phyloP scores from a whole-genome alignment of 2,329 filamentous ascomycete species.

The Calonectria fujianensis region DNA sequence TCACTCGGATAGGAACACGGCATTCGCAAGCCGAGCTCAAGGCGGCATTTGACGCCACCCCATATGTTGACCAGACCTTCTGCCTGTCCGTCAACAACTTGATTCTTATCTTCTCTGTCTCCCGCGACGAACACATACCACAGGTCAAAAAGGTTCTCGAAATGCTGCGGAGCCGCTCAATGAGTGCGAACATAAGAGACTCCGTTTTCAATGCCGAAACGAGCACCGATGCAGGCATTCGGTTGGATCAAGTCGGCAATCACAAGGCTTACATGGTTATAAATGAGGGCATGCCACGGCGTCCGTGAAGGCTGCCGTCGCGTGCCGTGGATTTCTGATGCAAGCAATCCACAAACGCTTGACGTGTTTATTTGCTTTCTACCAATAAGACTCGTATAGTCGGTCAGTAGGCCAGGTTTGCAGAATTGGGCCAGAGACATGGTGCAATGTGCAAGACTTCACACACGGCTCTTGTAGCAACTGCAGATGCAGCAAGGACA shows the following conservation, averaged over 20 bases:
- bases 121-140: neutral
- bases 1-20: neutral
- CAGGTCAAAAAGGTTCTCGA: neutral
- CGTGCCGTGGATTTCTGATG: neutral
- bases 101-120: neutral
- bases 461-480: neutral
- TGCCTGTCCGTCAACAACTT: neutral
- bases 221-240: neutral
- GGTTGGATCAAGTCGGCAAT: neutral
- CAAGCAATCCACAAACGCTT: neutral
- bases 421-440: neutral
- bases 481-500: neutral
- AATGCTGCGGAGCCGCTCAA: neutral
- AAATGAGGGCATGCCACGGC: neutral
- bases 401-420: neutral
- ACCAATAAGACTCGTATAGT: too few species aligned
- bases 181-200: neutral
- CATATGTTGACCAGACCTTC: neutral
- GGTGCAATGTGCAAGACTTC: too few species aligned
- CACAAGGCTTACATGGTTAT: neutral
- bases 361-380: neutral
- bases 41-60: neutral
- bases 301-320: neutral
- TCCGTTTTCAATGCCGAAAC: neutral
- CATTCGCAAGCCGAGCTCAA: neutral